These are phyloP conservation scores for Funneliformis caledonium DNA, from an alignment of 371 early-diverging fungal species.

Conservation along the genomic window DNA sequence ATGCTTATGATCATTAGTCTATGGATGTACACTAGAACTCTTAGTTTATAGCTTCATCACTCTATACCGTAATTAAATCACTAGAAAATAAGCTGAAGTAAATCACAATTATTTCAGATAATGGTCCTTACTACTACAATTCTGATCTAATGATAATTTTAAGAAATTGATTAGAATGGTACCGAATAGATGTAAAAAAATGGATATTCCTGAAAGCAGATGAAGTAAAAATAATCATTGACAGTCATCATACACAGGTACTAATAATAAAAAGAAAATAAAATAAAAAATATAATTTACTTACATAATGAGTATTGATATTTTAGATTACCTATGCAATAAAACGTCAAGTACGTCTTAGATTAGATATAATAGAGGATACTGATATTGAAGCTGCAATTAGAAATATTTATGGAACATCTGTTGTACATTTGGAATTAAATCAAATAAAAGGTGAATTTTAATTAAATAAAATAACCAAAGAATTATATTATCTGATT, in stretches of 20 bases:
- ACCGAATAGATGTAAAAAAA: conserved; percentile 9
- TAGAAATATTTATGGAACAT: neutral
- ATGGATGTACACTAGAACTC: neutral
- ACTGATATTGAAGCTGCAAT: neutral
- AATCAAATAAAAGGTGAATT: neutral
- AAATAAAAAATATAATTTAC: neutral
- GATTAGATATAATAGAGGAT: neutral
- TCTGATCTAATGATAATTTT: conserved; percentile 5
- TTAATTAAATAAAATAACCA: neutral
- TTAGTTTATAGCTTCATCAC: conserved; percentile 2
- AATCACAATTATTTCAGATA: conserved; percentile 1
- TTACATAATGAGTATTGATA: neutral
- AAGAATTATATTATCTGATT: neutral
- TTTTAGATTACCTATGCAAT: conserved; percentile 10
- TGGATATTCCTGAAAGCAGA: neutral
- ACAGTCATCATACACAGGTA: conserved; percentile 21
- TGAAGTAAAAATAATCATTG: neutral
- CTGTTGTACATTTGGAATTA: neutral
- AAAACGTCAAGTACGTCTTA: neutral
- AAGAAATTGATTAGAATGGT: neutral
- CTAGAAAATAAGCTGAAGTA: neutral
- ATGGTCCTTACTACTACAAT: conserved; percentile 18
- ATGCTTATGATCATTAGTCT: neutral
- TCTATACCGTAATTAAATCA: neutral
- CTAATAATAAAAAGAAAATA: too few species aligned